phyloP scores from a whole-genome alignment of 257 asterid species.

The Rehmannia glutinosa region DNA sequence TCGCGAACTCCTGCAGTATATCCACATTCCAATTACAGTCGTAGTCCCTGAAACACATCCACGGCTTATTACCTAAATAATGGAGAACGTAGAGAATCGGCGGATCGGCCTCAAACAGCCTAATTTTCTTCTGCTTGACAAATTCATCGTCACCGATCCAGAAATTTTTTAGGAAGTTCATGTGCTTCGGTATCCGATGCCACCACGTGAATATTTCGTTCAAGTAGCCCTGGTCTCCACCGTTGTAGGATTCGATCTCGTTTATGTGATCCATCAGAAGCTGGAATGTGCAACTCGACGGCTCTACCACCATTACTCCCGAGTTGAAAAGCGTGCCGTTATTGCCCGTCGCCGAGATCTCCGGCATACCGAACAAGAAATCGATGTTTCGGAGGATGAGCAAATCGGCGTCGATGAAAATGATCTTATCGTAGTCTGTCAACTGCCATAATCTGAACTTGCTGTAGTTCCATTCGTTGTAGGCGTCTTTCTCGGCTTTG shows the following conservation, averaged over 20 bases:
- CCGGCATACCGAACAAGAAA: conserved; percentile 69
- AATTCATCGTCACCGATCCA: conserved; percentile 81
- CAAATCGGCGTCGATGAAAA: conserved; percentile 81
- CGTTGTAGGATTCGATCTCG: conserved; percentile 81
- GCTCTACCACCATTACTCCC: conserved; percentile 91
- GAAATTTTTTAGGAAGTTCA: conserved; percentile 78
- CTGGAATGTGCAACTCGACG: conserved; percentile 76
- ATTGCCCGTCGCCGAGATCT: conserved; percentile 87
- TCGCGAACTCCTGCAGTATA: conserved; percentile 71
- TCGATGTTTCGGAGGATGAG: conserved; percentile 79
- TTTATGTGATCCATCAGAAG: conserved; percentile 80
- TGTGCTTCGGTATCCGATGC: conserved; percentile 87
- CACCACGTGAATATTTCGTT: conserved; percentile 89
- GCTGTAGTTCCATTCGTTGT: conserved; percentile 96
- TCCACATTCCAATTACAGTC: conserved; percentile 94
- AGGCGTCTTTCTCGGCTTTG: conserved; percentile 83
- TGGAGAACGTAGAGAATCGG: conserved; percentile 77
- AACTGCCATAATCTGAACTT: conserved; percentile 90
- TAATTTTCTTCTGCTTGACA: conserved; percentile 48
- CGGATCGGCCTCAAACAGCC: conserved; percentile 67
- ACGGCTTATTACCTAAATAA: conserved; percentile 79
- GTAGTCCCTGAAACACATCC: conserved; percentile 83
- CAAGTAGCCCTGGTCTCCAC: conserved; percentile 89
- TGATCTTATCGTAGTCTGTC: conserved; percentile 77
- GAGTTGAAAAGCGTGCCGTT: conserved; percentile 90